phyloP scores from a whole-genome alignment of 371 early-diverging fungal species.

The Rhizopus sp. region DNA sequence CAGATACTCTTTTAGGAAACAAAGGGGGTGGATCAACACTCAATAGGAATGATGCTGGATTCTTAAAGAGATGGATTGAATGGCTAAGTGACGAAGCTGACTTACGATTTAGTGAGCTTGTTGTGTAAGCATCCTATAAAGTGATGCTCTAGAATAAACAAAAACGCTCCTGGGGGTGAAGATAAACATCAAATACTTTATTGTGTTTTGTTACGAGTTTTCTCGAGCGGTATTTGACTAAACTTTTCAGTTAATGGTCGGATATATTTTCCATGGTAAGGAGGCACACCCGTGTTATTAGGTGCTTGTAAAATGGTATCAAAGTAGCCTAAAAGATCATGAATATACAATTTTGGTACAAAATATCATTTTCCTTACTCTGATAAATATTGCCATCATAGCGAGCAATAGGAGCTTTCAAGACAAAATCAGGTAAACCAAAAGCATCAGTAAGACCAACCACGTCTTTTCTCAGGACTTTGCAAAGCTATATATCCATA shows the following conservation, averaged over 20 bases:
- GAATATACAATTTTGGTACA: not conserved
- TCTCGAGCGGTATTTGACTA: no score
- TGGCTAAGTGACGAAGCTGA: conserved; percentile 59
- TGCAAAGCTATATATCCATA: conserved; percentile 30
- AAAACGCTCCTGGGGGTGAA: not conserved
- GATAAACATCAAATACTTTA: no score
- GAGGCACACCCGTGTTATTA: conserved; percentile 30
- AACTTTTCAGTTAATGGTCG: conserved; percentile 35
- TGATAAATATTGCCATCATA: conserved; percentile 67
- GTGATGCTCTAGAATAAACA: not conserved
- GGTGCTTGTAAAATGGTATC: conserved; percentile 41
- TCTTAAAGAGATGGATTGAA: conserved; percentile 59
- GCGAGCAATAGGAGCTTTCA: conserved; percentile 68
- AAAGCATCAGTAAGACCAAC: conserved; percentile 66
- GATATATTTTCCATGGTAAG: conserved; percentile 40
- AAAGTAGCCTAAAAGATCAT: conserved; percentile 36
- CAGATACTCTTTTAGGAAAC: conserved; percentile 56
- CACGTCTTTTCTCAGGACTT: conserved; percentile 55
- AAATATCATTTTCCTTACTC: conserved; percentile 19
- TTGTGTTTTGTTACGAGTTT: no score
- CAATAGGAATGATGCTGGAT: conserved; percentile 47
- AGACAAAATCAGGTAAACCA: conserved; percentile 63
- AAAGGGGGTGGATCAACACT: conserved; percentile 23
- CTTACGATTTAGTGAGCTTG: conserved; percentile 54
- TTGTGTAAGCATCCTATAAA: not conserved